Evolutionary conservation across 1,284 basidiomycete genomes (phyloP), one percentile per base, ranked within the genome.

Genomic region (Cryptococcus floricola): DNA sequence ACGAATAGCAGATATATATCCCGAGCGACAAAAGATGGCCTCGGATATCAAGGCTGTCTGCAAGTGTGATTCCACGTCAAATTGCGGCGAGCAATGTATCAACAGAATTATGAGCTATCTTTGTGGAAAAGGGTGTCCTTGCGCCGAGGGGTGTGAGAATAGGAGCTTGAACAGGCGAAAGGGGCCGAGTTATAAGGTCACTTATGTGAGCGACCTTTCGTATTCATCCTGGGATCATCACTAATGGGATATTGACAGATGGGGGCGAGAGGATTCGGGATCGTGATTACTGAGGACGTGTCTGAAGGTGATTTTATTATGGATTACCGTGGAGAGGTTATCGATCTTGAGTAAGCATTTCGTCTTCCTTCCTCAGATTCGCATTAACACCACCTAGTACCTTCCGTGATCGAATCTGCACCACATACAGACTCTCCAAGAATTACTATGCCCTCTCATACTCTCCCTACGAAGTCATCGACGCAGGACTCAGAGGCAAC

Each of bases 391-490:
- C 31, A 42, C 25, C 3, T 27, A 73, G 70, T 23, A 73, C 67
- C 0, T 77, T 74, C 51, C 68, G 69, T 57, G 62, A 73, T 6
- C 67, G 74, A 7, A 71, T 75, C 27, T 58, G 62, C 2, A 61
- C 62, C 42, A 65, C 68, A n/a, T 75, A 77, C 55, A 64, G 68
- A 38, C 68, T 68, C 13, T 53, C 64, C 10, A 64, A 67, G 43
- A 75, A 77, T 61, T 80, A 75, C 59, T 80, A 79, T 54, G 78
- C 79, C 13, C 66, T 79, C n/a, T 75, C 74, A 9, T 80, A 80
- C 54, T 77, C 78, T 50, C 71, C 70, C 19, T 70, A 75, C 58
- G 79, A 80, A 60, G 78, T 80, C 16, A 73, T 80, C 31, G 79
- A 80, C 63, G 75, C 79, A 12, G 78, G 79, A 3, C 59, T 73